Evolutionary conservation across 352 stramenopile species (phyloP).

Genomic region (Pythium guiyangense): DNA sequence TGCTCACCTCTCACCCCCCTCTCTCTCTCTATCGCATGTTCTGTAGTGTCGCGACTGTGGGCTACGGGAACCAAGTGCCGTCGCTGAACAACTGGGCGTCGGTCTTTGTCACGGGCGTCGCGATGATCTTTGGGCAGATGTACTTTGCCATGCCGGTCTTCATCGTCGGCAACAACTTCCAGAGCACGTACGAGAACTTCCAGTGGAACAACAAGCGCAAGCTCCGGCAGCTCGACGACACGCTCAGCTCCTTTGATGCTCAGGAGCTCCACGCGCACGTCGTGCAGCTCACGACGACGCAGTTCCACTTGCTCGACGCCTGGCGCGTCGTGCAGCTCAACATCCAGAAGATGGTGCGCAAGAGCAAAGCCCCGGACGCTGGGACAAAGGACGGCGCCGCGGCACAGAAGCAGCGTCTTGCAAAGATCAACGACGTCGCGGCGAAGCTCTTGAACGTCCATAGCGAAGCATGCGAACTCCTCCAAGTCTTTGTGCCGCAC

Average conservation of each 20-base stretch:
- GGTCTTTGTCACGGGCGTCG: conserved; percentile 42
- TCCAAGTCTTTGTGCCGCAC: conserved; percentile 57
- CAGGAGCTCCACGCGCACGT: conserved; percentile 35
- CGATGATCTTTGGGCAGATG: conserved; percentile 76
- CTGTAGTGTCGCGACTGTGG: conserved; percentile 63
- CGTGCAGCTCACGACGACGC: conserved; percentile 53
- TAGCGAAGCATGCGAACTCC: conserved; percentile 23
- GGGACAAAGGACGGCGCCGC: conserved; percentile 22
- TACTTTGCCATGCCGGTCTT: conserved; percentile 78
- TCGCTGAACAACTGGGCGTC: conserved; percentile 48
- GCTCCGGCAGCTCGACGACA: conserved; percentile 38
- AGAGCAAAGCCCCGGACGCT: conserved; percentile 13
- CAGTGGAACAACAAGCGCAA: conserved; percentile 53
- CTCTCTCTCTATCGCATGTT: conserved; percentile 1
- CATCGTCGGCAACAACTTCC: conserved; percentile 76
- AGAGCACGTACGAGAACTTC: conserved; percentile 56
- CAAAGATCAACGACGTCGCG: conserved; percentile 45
- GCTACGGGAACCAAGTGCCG: conserved; percentile 66
- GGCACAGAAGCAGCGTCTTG: conserved; percentile 25
- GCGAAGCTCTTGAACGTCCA: conserved; percentile 35
- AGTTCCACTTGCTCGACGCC: conserved; percentile 48
- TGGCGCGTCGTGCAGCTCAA: conserved; percentile 46
- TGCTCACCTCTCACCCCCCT: conserved; percentile 4
- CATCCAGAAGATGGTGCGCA: conserved; percentile 26
- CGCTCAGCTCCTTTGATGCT: conserved; percentile 52